Conservation (phyloP, 106 monocot species). For the Dendrobium nobile region DNA sequence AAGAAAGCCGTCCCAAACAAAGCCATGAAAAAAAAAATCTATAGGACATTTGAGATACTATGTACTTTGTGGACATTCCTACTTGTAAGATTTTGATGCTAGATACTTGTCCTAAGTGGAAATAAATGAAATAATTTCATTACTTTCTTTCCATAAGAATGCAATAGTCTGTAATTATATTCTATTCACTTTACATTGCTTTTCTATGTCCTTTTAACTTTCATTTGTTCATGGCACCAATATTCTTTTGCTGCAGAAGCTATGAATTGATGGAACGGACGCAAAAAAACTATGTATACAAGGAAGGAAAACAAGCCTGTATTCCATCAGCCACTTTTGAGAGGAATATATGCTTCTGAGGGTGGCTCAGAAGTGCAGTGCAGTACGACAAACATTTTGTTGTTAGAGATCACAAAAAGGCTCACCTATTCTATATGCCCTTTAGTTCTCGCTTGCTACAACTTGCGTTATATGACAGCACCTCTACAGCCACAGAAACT, state of each 20-base stretch:
- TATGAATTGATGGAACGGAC: constrained; percentile 58
- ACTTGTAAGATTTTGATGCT: neutral
- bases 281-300: constrained; percentile 60
- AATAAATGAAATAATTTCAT: neutral
- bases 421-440: constrained; percentile 62
- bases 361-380: constrained; percentile 75
- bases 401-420: constrained; percentile 40
- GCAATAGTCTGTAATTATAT: neutral
- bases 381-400: constrained; percentile 25
- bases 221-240: too few relatives aligned
- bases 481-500: constrained; percentile 25
- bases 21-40: too few relatives aligned
- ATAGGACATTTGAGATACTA: neutral
- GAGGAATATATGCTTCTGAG: constrained; percentile 68
- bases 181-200: too few relatives aligned
- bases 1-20: too few relatives aligned
- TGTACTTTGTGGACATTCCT: neutral
- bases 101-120: neutral
- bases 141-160: neutral
- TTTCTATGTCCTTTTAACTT: too few relatives aligned
- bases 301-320: constrained; percentile 49
- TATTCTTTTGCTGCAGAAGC: constrained; percentile 31
- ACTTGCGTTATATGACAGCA: constrained; percentile 32
- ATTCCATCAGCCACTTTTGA: constrained; percentile 49
- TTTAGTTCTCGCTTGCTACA: constrained; percentile 46